These are phyloP conservation scores for Saturnispora zaruensis DNA, from an alignment of 805 yeast species.

Conservation along the genomic window DNA sequence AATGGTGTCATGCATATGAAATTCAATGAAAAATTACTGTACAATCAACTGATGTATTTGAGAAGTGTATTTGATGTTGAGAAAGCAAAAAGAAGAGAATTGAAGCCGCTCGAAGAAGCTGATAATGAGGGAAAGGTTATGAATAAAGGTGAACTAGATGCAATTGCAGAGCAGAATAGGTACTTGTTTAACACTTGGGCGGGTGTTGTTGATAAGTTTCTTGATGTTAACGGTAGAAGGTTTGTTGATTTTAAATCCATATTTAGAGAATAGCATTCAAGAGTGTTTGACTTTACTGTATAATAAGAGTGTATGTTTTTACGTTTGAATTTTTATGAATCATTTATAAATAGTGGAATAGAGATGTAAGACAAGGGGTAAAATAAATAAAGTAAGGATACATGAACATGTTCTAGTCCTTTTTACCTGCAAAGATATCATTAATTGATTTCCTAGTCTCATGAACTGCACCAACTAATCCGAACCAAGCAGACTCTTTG, in stretches of 20 bases:
- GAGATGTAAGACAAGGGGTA: background rate
- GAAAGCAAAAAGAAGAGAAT: conserved; percentile 50
- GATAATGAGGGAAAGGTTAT: conserved; percentile 21
- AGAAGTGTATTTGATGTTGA: conserved; percentile 74
- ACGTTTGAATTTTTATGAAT: background rate
- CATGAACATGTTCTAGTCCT: background rate
- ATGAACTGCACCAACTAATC: conserved; percentile 10
- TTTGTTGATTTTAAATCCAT: conserved; percentile 78
- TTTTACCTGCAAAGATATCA: background rate
- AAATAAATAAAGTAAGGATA: background rate
- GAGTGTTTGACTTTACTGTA: background rate
- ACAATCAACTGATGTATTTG: conserved; percentile 77
- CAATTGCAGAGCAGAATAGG: conserved; percentile 73
- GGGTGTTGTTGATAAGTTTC: conserved; percentile 59
- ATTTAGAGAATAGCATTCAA: conserved; percentile 31
- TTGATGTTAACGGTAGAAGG: conserved; percentile 77
- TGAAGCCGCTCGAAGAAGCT: conserved; percentile 41
- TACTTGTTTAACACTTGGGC: conserved; percentile 45
- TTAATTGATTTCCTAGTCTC: conserved; percentile 8
- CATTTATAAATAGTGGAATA: background rate
- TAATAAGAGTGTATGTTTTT: background rate
- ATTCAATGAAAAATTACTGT: conserved; percentile 71
- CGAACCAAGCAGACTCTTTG: conserved; percentile 7
- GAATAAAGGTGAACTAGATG: conserved; percentile 51
- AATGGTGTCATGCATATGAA: conserved; percentile 76